Conservation (phyloP, 352 stramenopile species). For the Phytophthora crassamura region DNA sequence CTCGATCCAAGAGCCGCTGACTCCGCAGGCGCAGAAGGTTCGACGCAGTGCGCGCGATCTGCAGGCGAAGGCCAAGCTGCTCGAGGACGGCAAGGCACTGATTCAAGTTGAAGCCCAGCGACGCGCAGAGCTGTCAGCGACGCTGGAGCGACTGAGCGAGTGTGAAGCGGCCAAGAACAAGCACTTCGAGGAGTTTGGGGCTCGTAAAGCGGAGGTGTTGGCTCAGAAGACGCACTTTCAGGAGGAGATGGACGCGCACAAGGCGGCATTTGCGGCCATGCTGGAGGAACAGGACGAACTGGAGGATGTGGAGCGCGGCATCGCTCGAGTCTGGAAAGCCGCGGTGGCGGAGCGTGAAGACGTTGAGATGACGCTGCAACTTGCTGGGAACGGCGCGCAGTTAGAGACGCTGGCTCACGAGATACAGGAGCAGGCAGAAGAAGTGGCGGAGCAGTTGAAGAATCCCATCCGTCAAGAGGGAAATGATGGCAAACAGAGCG, state of each 20-base stretch:
- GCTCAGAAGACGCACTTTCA: slow-evolving; percentile 52
- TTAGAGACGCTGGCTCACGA: slow-evolving; percentile 38
- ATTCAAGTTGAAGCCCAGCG: slow-evolving; percentile 43
- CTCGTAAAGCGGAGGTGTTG: slow-evolving; percentile 42
- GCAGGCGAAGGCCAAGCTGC: slow-evolving; percentile 24
- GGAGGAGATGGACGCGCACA: slow-evolving; percentile 65
- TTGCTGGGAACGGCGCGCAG: slow-evolving; percentile 56
- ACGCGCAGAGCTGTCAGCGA: slow-evolving; percentile 44
- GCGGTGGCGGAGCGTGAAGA: slow-evolving; percentile 61
- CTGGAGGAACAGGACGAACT: slow-evolving; percentile 63
- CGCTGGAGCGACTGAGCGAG: slow-evolving; percentile 41
- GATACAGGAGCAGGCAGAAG: slow-evolving; percentile 33
- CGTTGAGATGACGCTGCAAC: slow-evolving; percentile 71
- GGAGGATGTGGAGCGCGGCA: slow-evolving; percentile 42
- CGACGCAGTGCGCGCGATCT: slow-evolving; percentile 42
- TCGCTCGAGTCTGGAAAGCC: slow-evolving; percentile 47
- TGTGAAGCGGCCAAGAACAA: slow-evolving; percentile 49
- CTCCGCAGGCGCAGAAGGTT: slow-evolving; percentile 41
- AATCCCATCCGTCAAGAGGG: slow-evolving; percentile 9
- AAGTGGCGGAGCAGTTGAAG: slow-evolving; percentile 27
- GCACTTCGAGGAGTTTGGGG: slow-evolving; percentile 38
- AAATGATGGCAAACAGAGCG: too few relatives aligned
- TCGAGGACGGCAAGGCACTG: slow-evolving; percentile 42
- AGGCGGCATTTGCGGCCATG: slow-evolving; percentile 45
- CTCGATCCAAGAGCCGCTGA: slow-evolving; percentile 69